Percentiles rank a stretch among this genome's conserved stretches.
Evolutionary conservation across 306 rosid species (phyloP).

Genomic region (Cicer cuneatum): DNA sequence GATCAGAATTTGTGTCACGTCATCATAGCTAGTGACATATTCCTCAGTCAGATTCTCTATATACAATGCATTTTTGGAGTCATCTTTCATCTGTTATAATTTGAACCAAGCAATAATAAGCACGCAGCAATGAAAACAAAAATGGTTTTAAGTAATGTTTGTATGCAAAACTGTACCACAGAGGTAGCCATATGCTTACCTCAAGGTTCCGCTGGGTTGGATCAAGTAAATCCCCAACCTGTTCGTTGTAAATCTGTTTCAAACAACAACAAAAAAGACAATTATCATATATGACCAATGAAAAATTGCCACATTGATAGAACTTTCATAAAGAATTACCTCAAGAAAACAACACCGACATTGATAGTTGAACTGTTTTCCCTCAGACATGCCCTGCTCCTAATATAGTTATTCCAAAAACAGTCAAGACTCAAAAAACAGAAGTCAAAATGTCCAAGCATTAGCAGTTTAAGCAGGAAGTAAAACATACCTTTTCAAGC

Average conservation of each 20-base stretch:
- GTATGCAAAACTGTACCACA: constrained; percentile 27
- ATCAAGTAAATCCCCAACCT: constrained; percentile 58
- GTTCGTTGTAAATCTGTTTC: constrained; percentile 54
- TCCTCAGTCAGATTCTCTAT: constrained; percentile 92
- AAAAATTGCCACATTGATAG: not conserved
- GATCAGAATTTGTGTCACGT: constrained; percentile 82
- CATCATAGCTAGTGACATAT: constrained; percentile 88
- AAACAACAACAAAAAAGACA: constrained; percentile 32
- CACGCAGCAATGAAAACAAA: not conserved
- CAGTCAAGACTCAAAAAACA: constrained; percentile 37
- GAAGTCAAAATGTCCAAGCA: not conserved
- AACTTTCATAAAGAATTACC: constrained; percentile 50
- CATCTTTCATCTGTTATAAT: constrained; percentile 75
- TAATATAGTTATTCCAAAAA: constrained; percentile 45
- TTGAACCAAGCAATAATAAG: constrained; percentile 35
- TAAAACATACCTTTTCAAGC: constrained; percentile 71
- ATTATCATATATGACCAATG: constrained; percentile 46
- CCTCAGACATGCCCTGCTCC: constrained; percentile 76
- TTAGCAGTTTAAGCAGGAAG: constrained; percentile 24
- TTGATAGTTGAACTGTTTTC: constrained; percentile 80
- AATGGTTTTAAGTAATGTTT: constrained; percentile 5
- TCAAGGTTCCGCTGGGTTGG: constrained; percentile 75
- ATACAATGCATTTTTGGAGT: constrained; percentile 66
- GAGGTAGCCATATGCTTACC: constrained; percentile 53
- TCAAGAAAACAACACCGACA: constrained; percentile 94